Conservation (phyloP, 2,329 filamentous ascomycete species). For the Oidium heveae region DNA sequence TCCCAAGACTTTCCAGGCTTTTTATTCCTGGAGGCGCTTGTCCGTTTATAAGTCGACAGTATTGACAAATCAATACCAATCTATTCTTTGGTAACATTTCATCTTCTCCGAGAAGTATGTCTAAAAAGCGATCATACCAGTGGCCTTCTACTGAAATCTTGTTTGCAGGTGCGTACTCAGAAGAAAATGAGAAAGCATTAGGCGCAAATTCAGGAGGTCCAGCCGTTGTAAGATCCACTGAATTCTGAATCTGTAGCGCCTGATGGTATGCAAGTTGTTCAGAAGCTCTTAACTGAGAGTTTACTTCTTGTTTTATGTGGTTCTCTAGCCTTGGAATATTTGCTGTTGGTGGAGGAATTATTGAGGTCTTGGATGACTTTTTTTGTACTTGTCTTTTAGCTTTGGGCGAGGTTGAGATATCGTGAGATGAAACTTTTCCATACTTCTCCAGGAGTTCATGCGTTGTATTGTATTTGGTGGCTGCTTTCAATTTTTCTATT, state of each 20-base stretch:
- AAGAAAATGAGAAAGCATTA: conserved; percentile 30
- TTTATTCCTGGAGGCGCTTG: conserved; percentile 77
- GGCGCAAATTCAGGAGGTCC: conserved; percentile 38
- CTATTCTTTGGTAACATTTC: conserved; percentile 82
- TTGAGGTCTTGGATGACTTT: conserved; percentile 17
- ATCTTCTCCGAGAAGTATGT: conserved; percentile 81
- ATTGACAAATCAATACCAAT: conserved; percentile 58
- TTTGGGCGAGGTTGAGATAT: conserved; percentile 6
- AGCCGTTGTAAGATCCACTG: conserved; percentile 10
- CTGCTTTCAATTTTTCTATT: conserved; percentile 82
- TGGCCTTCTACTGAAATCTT: conserved; percentile 20
- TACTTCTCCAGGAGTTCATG: conserved; percentile 87
- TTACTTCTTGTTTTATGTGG: conserved; percentile 8
- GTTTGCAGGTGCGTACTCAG: conserved; percentile 10
- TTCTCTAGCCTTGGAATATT: conserved; percentile 25
- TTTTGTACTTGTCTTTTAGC: conserved; percentile 14
- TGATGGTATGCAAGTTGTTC: too few relatives aligned
- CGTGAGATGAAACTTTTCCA: conserved; percentile 21
- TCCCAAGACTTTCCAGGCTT: conserved; percentile 51
- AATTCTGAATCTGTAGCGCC: too few relatives aligned
- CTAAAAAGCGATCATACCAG: conserved; percentile 90
- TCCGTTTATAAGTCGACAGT: conserved; percentile 76
- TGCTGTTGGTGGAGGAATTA: conserved; percentile 32
- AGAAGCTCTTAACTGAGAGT: conserved; percentile 2
- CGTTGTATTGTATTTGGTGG: conserved; percentile 90